These are phyloP conservation scores for Limonomyces culmigenus DNA, from an alignment of 1,284 basidiomycete genomes.

Conservation along the genomic window DNA sequence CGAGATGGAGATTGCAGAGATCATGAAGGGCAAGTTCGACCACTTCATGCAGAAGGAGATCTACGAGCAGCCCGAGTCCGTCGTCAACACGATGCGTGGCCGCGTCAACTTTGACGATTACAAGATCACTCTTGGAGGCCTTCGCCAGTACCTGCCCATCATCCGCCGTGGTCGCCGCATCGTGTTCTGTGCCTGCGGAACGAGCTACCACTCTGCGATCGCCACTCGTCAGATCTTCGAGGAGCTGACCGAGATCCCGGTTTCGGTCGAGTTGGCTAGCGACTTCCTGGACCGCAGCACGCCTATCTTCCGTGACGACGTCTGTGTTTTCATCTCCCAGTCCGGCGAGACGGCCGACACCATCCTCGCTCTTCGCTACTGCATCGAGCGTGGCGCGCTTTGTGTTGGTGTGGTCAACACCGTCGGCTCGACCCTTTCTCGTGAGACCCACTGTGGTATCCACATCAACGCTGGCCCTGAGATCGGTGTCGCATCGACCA, in stretches of 20 bases:
- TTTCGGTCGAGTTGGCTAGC: slow-evolving; percentile 92
- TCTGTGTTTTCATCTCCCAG: slow-evolving; percentile 94
- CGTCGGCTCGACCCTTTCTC: slow-evolving; percentile 94
- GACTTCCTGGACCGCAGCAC: slow-evolving; percentile 99
- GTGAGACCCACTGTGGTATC: slow-evolving; percentile 98
- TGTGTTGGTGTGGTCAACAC: slow-evolving; percentile 97
- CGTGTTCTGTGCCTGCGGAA: slow-evolving; percentile 96
- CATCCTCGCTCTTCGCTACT: slow-evolving; percentile 92
- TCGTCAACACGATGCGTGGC: slow-evolving; percentile 99
- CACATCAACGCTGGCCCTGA: slow-evolving; percentile 99
- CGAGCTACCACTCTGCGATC: slow-evolving; percentile 93
- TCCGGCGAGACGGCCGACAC: slow-evolving; percentile 99
- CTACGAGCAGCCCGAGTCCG: slow-evolving; percentile 98
- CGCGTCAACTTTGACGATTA: slow-evolving; percentile 97
- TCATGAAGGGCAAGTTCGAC: slow-evolving; percentile 99
- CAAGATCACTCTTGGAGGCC: slow-evolving; percentile 86
- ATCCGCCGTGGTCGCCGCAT: slow-evolving; percentile 92
- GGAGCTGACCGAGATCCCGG: slow-evolving; percentile 97
- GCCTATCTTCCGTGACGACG: slow-evolving; percentile 98
- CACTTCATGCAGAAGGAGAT: slow-evolving; percentile 99
- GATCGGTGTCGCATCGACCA: slow-evolving; percentile 99
- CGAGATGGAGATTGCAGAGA: slow-evolving; percentile 97
- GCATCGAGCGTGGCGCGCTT: slow-evolving; percentile 89
- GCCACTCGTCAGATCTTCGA: slow-evolving; percentile 99
- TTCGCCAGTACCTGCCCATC: slow-evolving; percentile 89